Evolutionary conservation across 805 yeast species (phyloP), one percentile per base, ranked within the genome.

Genomic region (Wickerhamomyces chaumierensis): DNA sequence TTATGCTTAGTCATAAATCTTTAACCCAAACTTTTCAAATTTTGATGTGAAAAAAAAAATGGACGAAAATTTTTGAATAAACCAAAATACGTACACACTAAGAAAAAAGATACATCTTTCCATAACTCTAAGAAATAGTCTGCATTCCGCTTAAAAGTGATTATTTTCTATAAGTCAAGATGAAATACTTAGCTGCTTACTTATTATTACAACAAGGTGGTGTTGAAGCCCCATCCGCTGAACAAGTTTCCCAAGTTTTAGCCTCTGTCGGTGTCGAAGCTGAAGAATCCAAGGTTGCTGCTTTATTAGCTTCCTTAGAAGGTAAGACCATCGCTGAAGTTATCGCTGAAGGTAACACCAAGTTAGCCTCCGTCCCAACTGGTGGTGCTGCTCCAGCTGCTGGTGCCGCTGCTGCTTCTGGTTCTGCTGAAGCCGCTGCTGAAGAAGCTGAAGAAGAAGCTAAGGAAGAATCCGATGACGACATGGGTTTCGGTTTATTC

Each of bases 401-500:
- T 54, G 69, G 73, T 57, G 68, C 74, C 51, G 69, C 68, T 56
- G 71, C 68, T 53, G 72, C 66, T 48, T 75, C 66, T 49, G 76
- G 63, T 44, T 75, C 61, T 42, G 81, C 55, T 41, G 82, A 73
- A 52, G 86, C 70, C 49, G 92, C 68, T 42, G 94, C 66, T 44
- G 92, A 64, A 44, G 92, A 67, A 55, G 88, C 68, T 55, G 79
- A 60, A 52, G 80, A 68, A 57, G 86, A 72, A 58, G 87, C 68
- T 56, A 81, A 62, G 53, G 77, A 66, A 55, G 77, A 71, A 65
- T 81, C 75, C 62, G 74, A 75, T 51, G 63, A 60, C 47, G 90
- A 81, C 69, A 81, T 83, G 94, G 95, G 94, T 60, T 78, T 81
- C 81, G 95, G 95, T 78, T 82, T 92, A 69, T 92, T 92, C 82